phyloP scores from a whole-genome alignment of 192 early-diverging fungal species.

The Funneliformis mosseae region DNA sequence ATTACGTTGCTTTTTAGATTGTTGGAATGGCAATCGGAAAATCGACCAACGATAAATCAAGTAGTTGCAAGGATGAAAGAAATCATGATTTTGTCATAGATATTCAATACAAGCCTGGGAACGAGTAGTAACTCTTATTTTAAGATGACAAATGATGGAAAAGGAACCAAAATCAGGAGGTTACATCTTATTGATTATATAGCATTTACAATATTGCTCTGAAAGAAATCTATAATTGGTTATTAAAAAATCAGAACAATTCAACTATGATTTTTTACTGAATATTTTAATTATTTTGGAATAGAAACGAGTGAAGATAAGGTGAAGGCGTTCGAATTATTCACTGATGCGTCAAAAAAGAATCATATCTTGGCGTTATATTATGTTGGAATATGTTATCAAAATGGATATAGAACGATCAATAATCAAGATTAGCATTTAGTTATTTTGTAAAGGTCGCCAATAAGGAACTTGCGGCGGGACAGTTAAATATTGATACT shows the following conservation, averaged over 20 bases:
- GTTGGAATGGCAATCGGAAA: background rate
- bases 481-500: background rate
- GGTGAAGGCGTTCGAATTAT: background rate
- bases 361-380: background rate
- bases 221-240: background rate
- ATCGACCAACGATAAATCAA: background rate
- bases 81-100: background rate
- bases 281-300: background rate
- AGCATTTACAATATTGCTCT: background rate
- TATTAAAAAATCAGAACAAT: background rate
- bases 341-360: background rate
- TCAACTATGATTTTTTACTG: background rate
- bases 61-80: background rate
- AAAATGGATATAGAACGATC: background rate
- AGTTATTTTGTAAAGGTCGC: background rate
- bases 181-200: background rate
- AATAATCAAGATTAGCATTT: background rate
- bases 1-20: background rate
- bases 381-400: background rate
- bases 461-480: background rate
- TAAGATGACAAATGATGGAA: background rate
- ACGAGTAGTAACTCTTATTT: background rate
- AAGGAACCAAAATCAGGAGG: background rate
- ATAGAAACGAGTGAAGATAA: background rate
- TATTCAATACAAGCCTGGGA: background rate